A percentile compares a stretch with the other conserved stretches of the same genome.
These are phyloP conservation scores for Leccinellum luteum DNA, from an alignment of 768 basidiomycete species.

Conservation along the genomic window DNA sequence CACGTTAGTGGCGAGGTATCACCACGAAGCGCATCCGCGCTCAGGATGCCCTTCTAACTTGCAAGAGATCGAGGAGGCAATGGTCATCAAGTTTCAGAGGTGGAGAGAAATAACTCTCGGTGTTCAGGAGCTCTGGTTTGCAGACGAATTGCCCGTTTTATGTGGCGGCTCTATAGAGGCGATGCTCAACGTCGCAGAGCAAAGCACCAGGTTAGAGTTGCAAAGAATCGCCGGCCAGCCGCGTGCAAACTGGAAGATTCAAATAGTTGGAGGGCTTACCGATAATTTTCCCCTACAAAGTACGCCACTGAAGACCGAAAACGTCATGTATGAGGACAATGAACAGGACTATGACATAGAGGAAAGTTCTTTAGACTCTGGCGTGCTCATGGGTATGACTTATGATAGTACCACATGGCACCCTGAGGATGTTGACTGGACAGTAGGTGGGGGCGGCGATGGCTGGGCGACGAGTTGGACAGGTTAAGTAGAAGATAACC, in stretches of 20 bases:
- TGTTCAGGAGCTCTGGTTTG: slow-evolving; percentile 46
- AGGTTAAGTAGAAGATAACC: not conserved
- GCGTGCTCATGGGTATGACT: slow-evolving; percentile 18
- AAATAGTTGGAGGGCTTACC: slow-evolving; percentile 23
- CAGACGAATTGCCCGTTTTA: slow-evolving; percentile 32
- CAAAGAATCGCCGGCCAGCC: slow-evolving; percentile 17
- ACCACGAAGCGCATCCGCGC: slow-evolving; percentile 49
- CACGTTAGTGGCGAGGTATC: slow-evolving; percentile 44
- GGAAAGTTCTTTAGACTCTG: slow-evolving; percentile 28
- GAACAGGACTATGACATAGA: slow-evolving; percentile 17
- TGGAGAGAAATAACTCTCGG: slow-evolving; percentile 48
- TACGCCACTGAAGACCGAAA: slow-evolving; percentile 8
- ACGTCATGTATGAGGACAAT: slow-evolving; percentile 19
- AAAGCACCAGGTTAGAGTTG: slow-evolving; percentile 24
- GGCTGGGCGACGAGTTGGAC: slow-evolving; percentile 8
- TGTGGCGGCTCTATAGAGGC: slow-evolving; percentile 36
- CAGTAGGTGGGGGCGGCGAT: slow-evolving; percentile 1
- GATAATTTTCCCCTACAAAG: slow-evolving; percentile 2
- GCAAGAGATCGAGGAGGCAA: slow-evolving; percentile 45
- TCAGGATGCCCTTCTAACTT: slow-evolving; percentile 43
- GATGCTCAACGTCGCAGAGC: slow-evolving; percentile 26
- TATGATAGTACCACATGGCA: slow-evolving; percentile 2
- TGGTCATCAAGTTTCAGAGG: slow-evolving; percentile 54
- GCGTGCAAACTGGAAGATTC: slow-evolving; percentile 31
- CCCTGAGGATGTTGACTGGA: slow-evolving; percentile 7